Evolutionary conservation across 441 rosid species (phyloP).

Genomic region (Melastoma candidum): DNA sequence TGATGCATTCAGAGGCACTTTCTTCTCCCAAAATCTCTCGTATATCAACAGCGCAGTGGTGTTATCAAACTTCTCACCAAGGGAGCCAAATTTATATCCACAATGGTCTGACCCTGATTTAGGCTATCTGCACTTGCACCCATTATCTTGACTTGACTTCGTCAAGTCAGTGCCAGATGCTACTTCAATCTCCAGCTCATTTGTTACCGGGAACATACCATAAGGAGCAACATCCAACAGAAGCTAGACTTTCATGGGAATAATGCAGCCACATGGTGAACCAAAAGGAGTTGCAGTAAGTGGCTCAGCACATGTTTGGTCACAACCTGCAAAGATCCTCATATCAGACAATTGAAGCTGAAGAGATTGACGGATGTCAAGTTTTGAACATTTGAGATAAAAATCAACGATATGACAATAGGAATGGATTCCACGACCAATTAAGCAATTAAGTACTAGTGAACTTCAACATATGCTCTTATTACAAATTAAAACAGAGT

Average conservation of each 20-base stretch:
- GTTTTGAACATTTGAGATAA: no score
- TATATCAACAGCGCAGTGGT: constrained; percentile 87
- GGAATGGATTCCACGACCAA: no score
- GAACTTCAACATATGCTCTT: no score
- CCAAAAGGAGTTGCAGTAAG: constrained; percentile 80
- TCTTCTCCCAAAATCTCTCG: constrained; percentile 61
- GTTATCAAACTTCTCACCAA: constrained; percentile 95
- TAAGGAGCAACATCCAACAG: constrained; percentile 73
- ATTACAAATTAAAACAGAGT: no score
- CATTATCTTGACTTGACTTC: constrained; percentile 96
- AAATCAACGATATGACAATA: no score
- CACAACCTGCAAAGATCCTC: constrained; percentile 56
- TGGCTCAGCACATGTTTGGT: constrained; percentile 82
- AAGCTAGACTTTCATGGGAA: constrained; percentile 89
- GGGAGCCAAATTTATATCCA: constrained; percentile 91
- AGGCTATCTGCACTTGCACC: constrained; percentile 88
- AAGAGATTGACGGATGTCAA: no score
- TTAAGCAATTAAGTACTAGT: no score
- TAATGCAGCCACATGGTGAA: constrained; percentile 94
- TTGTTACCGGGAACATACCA: constrained; percentile 78
- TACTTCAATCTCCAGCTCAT: constrained; percentile 86
- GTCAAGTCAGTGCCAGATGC: constrained; percentile 85
- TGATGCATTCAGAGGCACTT: constrained; percentile 61
- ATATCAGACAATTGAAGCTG: constrained; percentile 12
- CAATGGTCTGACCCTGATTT: constrained; percentile 76